Evolutionary conservation across 208 protist genomes (phyloP).

Genomic region (Leishmania arabica): DNA sequence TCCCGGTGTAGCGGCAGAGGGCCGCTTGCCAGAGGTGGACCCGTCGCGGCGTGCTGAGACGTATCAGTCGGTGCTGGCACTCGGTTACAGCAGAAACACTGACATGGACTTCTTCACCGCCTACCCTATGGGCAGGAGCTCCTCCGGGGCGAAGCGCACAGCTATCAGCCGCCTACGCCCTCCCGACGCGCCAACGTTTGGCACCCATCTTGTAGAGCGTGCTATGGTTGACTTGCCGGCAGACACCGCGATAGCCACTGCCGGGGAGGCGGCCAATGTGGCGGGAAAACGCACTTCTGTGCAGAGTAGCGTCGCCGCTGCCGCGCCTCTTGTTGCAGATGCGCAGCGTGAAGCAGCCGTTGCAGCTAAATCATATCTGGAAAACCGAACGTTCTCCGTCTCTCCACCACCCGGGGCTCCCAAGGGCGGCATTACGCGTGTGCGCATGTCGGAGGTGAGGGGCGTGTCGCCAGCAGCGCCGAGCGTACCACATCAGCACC

Average conservation of each 20-base stretch:
- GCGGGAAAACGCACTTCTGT: neutral
- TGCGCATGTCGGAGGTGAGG: neutral
- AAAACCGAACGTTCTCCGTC: neutral
- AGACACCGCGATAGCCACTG: neutral
- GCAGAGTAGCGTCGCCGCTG: neutral
- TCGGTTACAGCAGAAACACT: neutral
- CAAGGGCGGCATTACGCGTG: neutral
- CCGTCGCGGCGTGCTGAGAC: neutral
- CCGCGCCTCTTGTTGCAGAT: neutral
- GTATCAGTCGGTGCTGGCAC: conserved; percentile 22
- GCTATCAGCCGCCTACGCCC: conserved; percentile 59
- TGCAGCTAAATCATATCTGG: neutral
- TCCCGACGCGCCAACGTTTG: conserved; percentile 49
- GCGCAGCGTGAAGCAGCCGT: neutral
- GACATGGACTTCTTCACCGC: conserved; percentile 1
- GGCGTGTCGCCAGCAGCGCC: neutral
- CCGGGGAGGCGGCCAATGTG: neutral
- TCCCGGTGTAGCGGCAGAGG: neutral
- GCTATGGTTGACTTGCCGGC: conserved; percentile 19
- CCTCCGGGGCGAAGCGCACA: conserved; percentile 10
- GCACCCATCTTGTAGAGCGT: conserved; percentile 45
- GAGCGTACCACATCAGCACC: neutral
- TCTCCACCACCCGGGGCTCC: neutral
- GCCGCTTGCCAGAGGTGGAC: neutral
- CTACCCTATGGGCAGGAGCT: neutral